A percentile compares a stretch with the other conserved stretches of the same genome.
These are phyloP conservation scores for Neopestalotiopsis sp. DNA, from an alignment of 2,329 filamentous ascomycete genomes.

Conservation along the genomic window DNA sequence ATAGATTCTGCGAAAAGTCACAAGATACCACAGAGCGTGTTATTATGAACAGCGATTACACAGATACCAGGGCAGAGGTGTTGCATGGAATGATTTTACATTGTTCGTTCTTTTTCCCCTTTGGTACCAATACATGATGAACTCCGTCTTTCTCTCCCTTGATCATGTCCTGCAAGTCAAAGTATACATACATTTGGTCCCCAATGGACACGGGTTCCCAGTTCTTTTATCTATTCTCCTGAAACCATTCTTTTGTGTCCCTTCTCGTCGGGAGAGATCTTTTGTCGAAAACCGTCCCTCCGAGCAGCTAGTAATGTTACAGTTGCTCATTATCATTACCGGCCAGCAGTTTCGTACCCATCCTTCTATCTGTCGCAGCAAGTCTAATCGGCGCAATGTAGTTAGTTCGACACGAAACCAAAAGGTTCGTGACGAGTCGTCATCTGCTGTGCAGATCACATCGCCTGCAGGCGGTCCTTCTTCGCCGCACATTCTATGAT, in stretches of 20 bases:
- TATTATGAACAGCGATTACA: no score
- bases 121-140: background rate
- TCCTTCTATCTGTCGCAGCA: background rate
- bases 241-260: background rate
- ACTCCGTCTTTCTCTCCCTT: background rate
- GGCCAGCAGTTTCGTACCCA: conserved; percentile 8
- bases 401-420: background rate
- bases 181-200: background rate
- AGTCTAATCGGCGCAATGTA: background rate
- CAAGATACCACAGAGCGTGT: no score
- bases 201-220: background rate
- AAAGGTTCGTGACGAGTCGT: background rate
- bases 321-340: conserved; percentile 13
- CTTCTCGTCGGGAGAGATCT: background rate
- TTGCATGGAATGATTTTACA: no score
- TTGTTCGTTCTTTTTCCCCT: background rate
- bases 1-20: no score
- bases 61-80: no score
- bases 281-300: no score
- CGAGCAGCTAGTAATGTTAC: background rate
- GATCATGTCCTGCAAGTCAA: background rate
- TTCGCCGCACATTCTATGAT: background rate
- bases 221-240: conserved; percentile 4
- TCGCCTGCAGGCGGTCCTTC: background rate
- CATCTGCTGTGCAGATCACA: background rate